Percentiles rank a stretch among this genome's conserved stretches.
Evolutionary conservation across 2,329 filamentous ascomycete species (phyloP).

Genomic region (Harringtonia aguacate): DNA sequence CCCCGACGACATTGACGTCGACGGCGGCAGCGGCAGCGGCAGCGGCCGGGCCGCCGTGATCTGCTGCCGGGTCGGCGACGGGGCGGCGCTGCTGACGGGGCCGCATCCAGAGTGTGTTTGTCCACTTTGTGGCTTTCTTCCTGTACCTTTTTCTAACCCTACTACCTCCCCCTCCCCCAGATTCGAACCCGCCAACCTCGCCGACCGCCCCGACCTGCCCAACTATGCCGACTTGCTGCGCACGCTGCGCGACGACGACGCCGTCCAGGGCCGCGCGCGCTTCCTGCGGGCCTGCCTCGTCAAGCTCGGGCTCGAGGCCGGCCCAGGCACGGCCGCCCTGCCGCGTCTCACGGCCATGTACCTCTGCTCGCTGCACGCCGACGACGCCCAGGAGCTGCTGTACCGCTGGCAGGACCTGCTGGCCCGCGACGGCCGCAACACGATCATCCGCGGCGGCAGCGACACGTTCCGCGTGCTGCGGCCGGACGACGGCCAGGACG

Average conservation of each 20-base stretch:
- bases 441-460: constrained; percentile 68
- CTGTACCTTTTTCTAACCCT: not conserved
- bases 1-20: constrained; percentile 61
- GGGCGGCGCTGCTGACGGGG: constrained; percentile 69
- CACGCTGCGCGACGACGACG: constrained; percentile 57
- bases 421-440: constrained; percentile 51
- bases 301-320: constrained; percentile 75
- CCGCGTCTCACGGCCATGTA: constrained; percentile 74
- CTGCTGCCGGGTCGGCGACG: constrained; percentile 72
- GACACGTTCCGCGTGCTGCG: constrained; percentile 75
- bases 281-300: constrained; percentile 72
- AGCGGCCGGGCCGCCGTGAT: constrained; percentile 67
- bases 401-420: constrained; percentile 57
- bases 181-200: constrained; percentile 72
- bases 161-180: constrained; percentile 29
- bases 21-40: constrained; percentile 61
- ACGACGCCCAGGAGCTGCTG: constrained; percentile 48
- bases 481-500: constrained; percentile 24
- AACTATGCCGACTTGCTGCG: constrained; percentile 62
- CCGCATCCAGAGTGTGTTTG: constrained; percentile 74
- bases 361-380: constrained; percentile 58
- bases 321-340: constrained; percentile 53
- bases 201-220: constrained; percentile 53
- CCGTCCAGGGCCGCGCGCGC: constrained; percentile 41
- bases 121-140: not conserved